These are phyloP conservation scores for Neoboletus subvelutipes DNA, from an alignment of 768 basidiomycete genomes.

Conservation along the genomic window DNA sequence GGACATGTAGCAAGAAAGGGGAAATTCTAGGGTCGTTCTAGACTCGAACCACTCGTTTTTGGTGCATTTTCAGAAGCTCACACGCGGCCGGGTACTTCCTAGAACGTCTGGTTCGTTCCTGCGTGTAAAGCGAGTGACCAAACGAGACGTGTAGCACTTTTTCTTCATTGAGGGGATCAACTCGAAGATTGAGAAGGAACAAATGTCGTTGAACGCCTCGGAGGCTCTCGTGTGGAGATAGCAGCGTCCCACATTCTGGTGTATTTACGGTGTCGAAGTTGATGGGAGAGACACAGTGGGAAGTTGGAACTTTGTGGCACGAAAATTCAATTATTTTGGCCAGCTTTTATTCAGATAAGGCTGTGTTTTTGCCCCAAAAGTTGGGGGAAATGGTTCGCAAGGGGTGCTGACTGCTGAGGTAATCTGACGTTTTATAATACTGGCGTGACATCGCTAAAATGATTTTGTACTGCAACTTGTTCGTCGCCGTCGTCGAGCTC, in stretches of 20 bases:
- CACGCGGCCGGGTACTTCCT: too few species aligned
- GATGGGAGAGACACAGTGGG: background rate
- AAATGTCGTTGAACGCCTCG: background rate
- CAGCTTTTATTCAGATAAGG: background rate
- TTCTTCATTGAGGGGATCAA: background rate
- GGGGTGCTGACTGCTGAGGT: slow-evolving; percentile 21
- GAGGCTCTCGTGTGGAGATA: background rate
- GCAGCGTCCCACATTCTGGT: background rate
- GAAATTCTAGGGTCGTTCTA: background rate
- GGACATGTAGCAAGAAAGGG: too few species aligned
- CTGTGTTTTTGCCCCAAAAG: background rate
- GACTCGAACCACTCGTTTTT: background rate
- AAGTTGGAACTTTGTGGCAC: background rate
- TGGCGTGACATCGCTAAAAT: slow-evolving; percentile 16
- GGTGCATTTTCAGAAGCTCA: background rate
- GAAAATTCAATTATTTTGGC: background rate
- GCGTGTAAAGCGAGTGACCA: background rate
- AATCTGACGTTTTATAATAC: slow-evolving; percentile 24
- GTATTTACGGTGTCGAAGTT: background rate
- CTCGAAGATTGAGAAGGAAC: background rate
- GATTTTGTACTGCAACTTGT: slow-evolving; percentile 8
- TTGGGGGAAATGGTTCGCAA: background rate
- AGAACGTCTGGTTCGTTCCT: background rate
- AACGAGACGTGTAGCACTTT: background rate
- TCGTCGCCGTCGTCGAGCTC: slow-evolving; percentile 14